Percentiles rank a stretch among this genome's conserved stretches.
phyloP scores from a whole-genome alignment of 352 stramenopile species.

The Globisporangium recalcitrans region DNA sequence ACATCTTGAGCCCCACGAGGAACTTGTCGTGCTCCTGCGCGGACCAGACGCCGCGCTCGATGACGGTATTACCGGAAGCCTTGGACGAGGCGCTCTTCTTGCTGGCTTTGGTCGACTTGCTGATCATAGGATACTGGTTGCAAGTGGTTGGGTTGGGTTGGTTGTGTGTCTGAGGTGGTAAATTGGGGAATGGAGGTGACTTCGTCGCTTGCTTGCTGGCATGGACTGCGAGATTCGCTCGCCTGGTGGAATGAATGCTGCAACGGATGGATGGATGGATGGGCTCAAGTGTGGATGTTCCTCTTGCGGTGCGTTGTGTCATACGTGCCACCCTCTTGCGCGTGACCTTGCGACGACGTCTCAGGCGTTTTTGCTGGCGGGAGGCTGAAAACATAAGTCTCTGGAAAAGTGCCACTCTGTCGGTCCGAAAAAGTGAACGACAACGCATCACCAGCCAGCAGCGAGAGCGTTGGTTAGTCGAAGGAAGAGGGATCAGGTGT shows the following conservation, averaged over 20 bases:
- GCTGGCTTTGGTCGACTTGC: background rate
- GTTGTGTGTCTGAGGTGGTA: background rate
- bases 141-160: background rate
- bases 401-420: background rate
- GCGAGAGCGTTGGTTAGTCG: background rate
- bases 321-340: conserved; percentile 1
- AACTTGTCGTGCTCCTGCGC: conserved; percentile 36
- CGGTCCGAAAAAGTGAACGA: background rate
- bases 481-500: background rate
- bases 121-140: background rate
- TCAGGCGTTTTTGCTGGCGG: background rate
- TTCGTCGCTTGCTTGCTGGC: background rate
- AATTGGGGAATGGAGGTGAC: background rate
- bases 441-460: too few relatives aligned
- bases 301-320: conserved; percentile 5
- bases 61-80: background rate
- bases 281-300: background rate
- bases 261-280: background rate
- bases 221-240: background rate
- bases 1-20: conserved; percentile 24
- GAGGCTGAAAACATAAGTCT: background rate
- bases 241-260: background rate
- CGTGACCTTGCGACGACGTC: background rate
- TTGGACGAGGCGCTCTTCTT: background rate
- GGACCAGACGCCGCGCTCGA: conserved; percentile 27